Conservation (phyloP, 176 grass and related monocot genomes). For the Melocanna baccifera region DNA sequence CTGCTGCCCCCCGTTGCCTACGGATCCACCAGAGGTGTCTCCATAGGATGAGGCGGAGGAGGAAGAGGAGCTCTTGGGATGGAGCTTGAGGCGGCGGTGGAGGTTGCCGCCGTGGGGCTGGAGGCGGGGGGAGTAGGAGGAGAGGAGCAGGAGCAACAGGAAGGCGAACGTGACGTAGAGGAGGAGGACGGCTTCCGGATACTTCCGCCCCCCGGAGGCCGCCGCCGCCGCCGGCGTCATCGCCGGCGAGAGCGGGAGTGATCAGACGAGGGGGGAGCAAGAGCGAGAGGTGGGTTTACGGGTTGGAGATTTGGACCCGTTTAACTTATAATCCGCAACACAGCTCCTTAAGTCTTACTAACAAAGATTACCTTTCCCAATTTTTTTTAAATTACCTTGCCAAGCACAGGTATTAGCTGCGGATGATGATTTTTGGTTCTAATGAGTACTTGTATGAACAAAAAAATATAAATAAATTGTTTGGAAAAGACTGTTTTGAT, state of each 20-base stretch:
- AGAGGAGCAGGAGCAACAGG: conserved; percentile 50
- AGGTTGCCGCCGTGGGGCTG: conserved; percentile 28
- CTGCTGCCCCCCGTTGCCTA: conserved; percentile 6
- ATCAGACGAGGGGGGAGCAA: neutral
- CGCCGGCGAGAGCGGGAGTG: conserved; percentile 18
- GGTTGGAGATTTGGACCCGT: conserved; percentile 39
- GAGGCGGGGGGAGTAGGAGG: conserved; percentile 36
- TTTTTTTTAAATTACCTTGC: too few species aligned
- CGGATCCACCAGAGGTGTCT: neutral
- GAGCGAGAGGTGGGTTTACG: neutral
- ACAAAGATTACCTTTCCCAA: too few species aligned
- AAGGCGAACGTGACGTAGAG: conserved; percentile 45
- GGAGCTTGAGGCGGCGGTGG: conserved; percentile 73
- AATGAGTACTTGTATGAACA: rapidly evolving
- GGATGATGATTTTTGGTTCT: rapidly evolving
- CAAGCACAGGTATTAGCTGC: too few species aligned
- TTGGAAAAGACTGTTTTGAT: rapidly evolving
- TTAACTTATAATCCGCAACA: neutral
- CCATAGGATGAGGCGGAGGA: conserved; percentile 16
- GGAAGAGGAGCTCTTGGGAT: conserved; percentile 30
- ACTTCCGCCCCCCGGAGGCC: conserved; percentile 21
- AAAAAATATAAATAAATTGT: too few species aligned
- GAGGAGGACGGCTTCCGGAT: conserved; percentile 30
- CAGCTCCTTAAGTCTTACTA: neutral
- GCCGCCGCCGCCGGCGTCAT: conserved; percentile 20